Conservation (phyloP, 208 protist species). For the Trypanosoma melophagium region DNA sequence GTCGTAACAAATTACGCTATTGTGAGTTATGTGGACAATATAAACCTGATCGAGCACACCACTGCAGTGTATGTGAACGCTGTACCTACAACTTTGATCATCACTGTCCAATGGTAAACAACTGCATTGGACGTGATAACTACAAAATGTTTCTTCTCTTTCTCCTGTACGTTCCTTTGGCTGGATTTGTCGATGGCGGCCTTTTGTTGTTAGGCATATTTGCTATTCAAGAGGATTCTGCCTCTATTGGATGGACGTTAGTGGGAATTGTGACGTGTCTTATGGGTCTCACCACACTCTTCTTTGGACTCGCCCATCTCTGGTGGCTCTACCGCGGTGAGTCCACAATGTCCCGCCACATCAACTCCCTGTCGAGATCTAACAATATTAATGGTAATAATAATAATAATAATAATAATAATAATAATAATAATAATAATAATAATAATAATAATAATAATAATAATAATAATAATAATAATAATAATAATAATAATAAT, state of each 20-base stretch:
- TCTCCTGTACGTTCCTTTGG: constrained; percentile 55
- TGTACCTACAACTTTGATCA: constrained; percentile 90
- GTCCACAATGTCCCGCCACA: constrained; percentile 53
- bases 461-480: no score
- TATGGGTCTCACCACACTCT: constrained; percentile 21
- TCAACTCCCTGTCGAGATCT: neutral
- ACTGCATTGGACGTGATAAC: constrained; percentile 88
- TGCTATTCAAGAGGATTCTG: constrained; percentile 32
- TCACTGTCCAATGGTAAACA: constrained; percentile 91
- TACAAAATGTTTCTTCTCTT: constrained; percentile 86
- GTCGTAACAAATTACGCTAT: constrained; percentile 44
- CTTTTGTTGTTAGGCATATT: constrained; percentile 45
- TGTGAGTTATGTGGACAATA: constrained; percentile 63
- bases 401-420: neutral
- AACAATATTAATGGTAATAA: no score
- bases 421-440: no score
- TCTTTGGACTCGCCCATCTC: constrained; percentile 43
- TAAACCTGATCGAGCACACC: constrained; percentile 81
- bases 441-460: no score
- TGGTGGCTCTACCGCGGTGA: constrained; percentile 35
- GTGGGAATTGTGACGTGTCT: constrained; percentile 31
- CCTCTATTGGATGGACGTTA: constrained; percentile 33
- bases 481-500: no score
- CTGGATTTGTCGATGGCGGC: constrained; percentile 19
- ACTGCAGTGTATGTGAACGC: constrained; percentile 76